Evolutionary conservation across 2,329 filamentous ascomycete species (phyloP).

Genomic region (Fusarium pseudonygamai): DNA sequence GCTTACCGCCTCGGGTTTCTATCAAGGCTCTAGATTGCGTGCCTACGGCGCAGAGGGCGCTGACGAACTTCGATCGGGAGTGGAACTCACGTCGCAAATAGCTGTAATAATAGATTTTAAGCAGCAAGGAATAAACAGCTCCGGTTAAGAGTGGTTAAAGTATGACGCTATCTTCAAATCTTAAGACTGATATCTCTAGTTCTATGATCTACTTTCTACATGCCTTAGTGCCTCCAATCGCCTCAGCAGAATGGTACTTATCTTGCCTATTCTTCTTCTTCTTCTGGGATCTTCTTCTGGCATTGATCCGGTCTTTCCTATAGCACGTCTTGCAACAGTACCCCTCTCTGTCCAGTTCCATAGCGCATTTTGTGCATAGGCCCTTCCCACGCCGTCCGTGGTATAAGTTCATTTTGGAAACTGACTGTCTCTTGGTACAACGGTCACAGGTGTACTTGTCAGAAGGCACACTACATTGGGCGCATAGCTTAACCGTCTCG

Average conservation of each 20-base stretch:
- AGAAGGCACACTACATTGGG: neutral
- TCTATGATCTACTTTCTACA: neutral
- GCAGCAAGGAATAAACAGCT: accelerated
- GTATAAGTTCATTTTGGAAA: accelerated
- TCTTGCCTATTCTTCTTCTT: neutral
- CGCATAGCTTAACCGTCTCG: neutral
- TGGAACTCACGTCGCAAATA: neutral
- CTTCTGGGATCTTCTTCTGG: too few relatives aligned
- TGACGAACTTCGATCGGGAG: neutral
- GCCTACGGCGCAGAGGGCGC: neutral
- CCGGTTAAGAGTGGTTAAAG: too few relatives aligned
- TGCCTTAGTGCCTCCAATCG: too few relatives aligned
- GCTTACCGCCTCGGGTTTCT: neutral
- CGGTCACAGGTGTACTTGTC: neutral
- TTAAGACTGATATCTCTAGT: neutral
- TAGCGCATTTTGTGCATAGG: neutral
- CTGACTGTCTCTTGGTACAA: neutral
- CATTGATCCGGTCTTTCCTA: neutral
- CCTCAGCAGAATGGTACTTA: too few relatives aligned
- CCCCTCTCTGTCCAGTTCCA: neutral
- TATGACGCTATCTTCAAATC: neutral
- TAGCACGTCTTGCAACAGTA: neutral
- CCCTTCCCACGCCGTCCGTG: neutral
- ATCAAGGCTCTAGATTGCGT: constrained; percentile 29
- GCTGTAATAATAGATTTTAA: accelerated